These are phyloP conservation scores for Globisporangium orthogonon DNA, from an alignment of 352 stramenopile species.

Conservation along the genomic window DNA sequence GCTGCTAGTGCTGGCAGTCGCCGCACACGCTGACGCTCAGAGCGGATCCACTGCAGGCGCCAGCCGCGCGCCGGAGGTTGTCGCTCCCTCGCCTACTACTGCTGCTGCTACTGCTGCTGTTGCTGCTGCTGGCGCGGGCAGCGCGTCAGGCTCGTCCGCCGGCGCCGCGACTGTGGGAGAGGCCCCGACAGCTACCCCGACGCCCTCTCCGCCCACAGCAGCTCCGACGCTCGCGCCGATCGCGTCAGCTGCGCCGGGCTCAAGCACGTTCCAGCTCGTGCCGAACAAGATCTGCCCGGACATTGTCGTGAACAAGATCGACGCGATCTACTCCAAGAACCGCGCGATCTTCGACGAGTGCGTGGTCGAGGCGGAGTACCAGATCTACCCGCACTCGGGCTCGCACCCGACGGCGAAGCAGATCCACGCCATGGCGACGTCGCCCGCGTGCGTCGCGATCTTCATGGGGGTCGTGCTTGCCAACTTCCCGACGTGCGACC, in stretches of 20 bases:
- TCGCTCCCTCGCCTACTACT: background rate
- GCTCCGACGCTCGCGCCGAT: conserved; percentile 23
- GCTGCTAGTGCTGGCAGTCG: background rate
- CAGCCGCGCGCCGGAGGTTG: background rate
- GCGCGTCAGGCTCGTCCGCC: background rate
- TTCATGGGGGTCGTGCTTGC: conserved; percentile 47
- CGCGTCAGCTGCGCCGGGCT: conserved; percentile 30
- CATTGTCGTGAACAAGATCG: conserved; percentile 31
- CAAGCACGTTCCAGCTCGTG: conserved; percentile 37
- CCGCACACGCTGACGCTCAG: background rate
- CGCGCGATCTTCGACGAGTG: conserved; percentile 49
- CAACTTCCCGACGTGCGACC: conserved; percentile 42
- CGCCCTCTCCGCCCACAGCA: conserved; percentile 7
- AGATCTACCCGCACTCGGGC: conserved; percentile 55
- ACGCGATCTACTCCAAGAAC: conserved; percentile 54
- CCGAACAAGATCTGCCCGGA: conserved; percentile 31
- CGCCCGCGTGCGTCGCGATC: conserved; percentile 39
- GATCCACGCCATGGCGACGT: conserved; percentile 42
- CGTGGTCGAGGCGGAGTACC: conserved; percentile 41
- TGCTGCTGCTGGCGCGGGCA: background rate
- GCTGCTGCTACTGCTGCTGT: background rate
- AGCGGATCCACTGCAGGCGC: background rate
- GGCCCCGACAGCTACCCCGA: background rate
- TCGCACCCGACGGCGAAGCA: conserved; percentile 37
- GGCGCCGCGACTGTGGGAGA: background rate